Evolutionary conservation across 2,329 filamentous ascomycete genomes (phyloP), one percentile per base, ranked within the genome.

Genomic region (Phyllachora maydis): DNA sequence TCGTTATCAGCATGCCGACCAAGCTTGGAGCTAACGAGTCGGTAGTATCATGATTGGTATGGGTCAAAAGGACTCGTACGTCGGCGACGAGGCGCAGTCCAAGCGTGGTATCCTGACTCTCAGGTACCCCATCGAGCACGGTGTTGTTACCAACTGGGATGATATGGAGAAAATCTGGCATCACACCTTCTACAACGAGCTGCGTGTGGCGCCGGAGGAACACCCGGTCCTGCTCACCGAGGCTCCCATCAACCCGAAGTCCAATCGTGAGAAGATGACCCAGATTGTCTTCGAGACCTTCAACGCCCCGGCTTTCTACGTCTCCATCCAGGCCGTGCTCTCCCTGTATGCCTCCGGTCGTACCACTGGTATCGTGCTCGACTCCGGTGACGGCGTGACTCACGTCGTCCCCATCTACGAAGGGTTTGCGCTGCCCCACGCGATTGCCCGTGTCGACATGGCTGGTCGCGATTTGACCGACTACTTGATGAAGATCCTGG

Each of bases 41-140:
- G n/a, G n/a, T n/a, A 92, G 85, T 72, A 95, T 98, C 68, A 98
- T 98, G 88, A 95, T 98, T 57, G 88, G 88, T 72, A 98, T 98
- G 88, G 88, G 88, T 47, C 88, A 95, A 65, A 98, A 98, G 69
- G 88, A 98, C 71, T 95, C 88, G 35, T 98, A 98, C 53, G 88
- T 98, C 46, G 88, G 88, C 70, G 88, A 98, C 64, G 88, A 98
- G 70, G 88, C 88, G 63, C 88, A 98, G 69, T 98, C 88, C 54
- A 98, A 98, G 83, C 85, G 88, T 88, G 88, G 88, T 92, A 95
- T 98, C 64, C 73, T 98, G 45, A 95, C 85, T 36, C 72, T 98
- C 54, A 76, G 88, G 67, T 98, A 98, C 65, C 88, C 88, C 52
- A 98, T 98, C 55, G 88, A 98, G 72, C 88, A 98, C 74, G 88